These are phyloP conservation scores for Wickerhamomyces ciferrii DNA, from an alignment of 805 yeast genomes.

Conservation along the genomic window DNA sequence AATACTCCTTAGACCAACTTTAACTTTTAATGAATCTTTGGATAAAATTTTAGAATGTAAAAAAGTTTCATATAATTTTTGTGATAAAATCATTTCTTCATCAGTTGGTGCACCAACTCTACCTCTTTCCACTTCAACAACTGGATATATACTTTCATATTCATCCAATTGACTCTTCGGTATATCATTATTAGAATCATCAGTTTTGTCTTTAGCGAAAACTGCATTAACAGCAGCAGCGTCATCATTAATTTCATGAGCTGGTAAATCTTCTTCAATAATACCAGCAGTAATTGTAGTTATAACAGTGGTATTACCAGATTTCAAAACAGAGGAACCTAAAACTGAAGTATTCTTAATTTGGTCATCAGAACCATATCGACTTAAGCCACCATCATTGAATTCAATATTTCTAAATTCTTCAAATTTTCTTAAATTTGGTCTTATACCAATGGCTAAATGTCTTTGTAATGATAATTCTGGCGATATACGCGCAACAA, in stretches of 20 bases:
- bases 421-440: slow-evolving; percentile 61
- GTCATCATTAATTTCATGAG: slow-evolving; percentile 36
- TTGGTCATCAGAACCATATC: slow-evolving; percentile 27
- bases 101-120: slow-evolving; percentile 76
- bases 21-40: slow-evolving; percentile 48
- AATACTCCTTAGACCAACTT: slow-evolving; percentile 44
- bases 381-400: slow-evolving; percentile 30
- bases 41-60: slow-evolving; percentile 51
- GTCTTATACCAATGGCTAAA: slow-evolving; percentile 68
- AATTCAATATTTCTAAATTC: slow-evolving; percentile 63
- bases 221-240: slow-evolving; percentile 25
- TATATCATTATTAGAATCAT: background rate
- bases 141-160: slow-evolving; percentile 53
- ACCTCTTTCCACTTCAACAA: slow-evolving; percentile 74
- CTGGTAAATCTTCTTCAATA: slow-evolving; percentile 45
- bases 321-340: slow-evolving; percentile 65
- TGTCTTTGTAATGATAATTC: slow-evolving; percentile 79
- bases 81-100: slow-evolving; percentile 77
- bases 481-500: slow-evolving; percentile 80
- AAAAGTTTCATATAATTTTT: slow-evolving; percentile 55
- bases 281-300: slow-evolving; percentile 69
- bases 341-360: slow-evolving; percentile 32
- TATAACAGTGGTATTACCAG: slow-evolving; percentile 69
- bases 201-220: slow-evolving; percentile 28
- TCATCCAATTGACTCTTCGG: slow-evolving; percentile 21